Evolutionary conservation across 2,329 filamentous ascomycete genomes (phyloP).

Genomic region (Penicillium sumatraense): DNA sequence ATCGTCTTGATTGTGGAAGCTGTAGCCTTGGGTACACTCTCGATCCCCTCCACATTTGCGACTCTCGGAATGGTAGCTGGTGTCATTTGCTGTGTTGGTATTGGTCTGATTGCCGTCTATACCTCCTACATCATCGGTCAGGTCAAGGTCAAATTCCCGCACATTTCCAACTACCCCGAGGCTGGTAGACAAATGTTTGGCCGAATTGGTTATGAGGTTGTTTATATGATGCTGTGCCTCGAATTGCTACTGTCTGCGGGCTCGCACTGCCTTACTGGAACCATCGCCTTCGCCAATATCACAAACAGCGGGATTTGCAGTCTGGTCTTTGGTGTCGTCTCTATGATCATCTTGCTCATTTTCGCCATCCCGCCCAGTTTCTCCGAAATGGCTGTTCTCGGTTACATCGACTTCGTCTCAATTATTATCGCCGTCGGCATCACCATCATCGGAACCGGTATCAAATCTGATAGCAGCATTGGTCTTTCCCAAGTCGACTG

Average conservation of each 20-base stretch:
- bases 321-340: slow-evolving; percentile 46
- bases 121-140: slow-evolving; percentile 46
- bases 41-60: slow-evolving; percentile 50
- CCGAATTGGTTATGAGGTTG: slow-evolving; percentile 45
- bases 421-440: slow-evolving; percentile 38
- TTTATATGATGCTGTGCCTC: slow-evolving; percentile 47
- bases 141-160: slow-evolving; percentile 38
- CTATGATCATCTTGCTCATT: slow-evolving; percentile 38
- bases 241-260: slow-evolving; percentile 48
- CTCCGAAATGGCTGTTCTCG: slow-evolving; percentile 40
- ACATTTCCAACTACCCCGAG: slow-evolving; percentile 49
- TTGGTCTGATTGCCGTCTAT: slow-evolving; percentile 45
- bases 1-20: slow-evolving; percentile 55
- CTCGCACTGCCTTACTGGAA: slow-evolving; percentile 51
- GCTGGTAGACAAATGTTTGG: slow-evolving; percentile 48
- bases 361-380: slow-evolving; percentile 38
- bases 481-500: slow-evolving; percentile 31
- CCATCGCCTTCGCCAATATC: slow-evolving; percentile 50
- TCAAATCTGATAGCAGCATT: slow-evolving; percentile 24
- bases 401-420: slow-evolving; percentile 40
- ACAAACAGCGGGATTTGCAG: slow-evolving; percentile 44
- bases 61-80: slow-evolving; percentile 51
- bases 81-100: slow-evolving; percentile 46
- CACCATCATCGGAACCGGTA: slow-evolving; percentile 38
- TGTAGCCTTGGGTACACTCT: slow-evolving; percentile 52